Base-by-base conservation (phyloP, 2,329 filamentous ascomycete genomes). In the Ploettnerulaceae sp. region DNA sequence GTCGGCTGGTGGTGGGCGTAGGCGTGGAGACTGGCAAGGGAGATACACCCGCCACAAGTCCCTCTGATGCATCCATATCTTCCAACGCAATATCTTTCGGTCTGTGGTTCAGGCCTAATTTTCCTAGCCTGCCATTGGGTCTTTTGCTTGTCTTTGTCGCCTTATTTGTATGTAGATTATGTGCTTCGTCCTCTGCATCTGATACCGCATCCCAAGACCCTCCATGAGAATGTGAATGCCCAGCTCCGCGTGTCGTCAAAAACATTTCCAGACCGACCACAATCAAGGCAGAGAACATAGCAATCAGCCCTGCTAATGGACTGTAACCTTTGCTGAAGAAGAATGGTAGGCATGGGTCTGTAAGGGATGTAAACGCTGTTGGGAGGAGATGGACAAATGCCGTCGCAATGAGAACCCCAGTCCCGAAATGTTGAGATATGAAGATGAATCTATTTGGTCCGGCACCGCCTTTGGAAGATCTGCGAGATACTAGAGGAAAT, bases 261-360 rank as follows among this genome's bases (percentile, higher is more conserved):
- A 89, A 89, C 69, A 93, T 95, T 66, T 97, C 91, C 42, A 96
- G 76, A 2, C 81, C 78, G 5, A 95, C 87, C 3, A 96, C 89
- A 3, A 86, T 70, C 49, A 95, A 74, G n/a, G 88, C 86, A 8
- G 86, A 82, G 7, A 82, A 66, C 86, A 95, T 91, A 46, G 87
- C 85, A 36, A 95, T 78, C 37, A 93, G 73, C 2, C 89, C 89
- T 0, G 88, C 81, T 64, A 94, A 82, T 5, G 87, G 86, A 36
- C 75, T 78, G 64, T 93, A 95, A n/a, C 78, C 77, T 53, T 84
- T 62, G 63, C 79, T 91, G 77, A 90, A 95, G 62, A 89, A 84
- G 47, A 76, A 71, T 7, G 89, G 86, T 0, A 95, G 78, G 66
- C 79, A 83, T 64, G 75, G 73, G 56, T 81, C 73, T 9, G 76